Base-by-base conservation (phyloP, 257 asterid genomes). In the Cruciata laevipes region DNA sequence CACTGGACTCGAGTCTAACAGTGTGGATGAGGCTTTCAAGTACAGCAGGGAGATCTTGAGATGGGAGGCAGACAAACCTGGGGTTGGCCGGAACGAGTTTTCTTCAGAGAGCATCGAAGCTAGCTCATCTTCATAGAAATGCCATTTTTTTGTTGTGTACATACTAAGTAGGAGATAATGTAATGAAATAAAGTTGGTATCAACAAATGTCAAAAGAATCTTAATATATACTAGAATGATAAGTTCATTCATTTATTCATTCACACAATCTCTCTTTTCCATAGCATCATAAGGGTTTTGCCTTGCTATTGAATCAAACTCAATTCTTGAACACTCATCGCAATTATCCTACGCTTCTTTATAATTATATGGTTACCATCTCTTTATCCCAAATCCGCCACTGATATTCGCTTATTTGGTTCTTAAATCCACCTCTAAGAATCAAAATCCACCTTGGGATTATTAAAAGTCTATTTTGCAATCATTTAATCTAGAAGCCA, bases 1-100 rank as follows among this genome's bases (percentile, higher is more conserved):
- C 17, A 90, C 87, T n/a, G 97, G 91, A 49, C 65, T 90, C 79
- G 89, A 88, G 66, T 75, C 84, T 5, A 87, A 83, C 23, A 87
- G 86, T 23, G 93, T 94, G 20, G 95, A 88, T 65, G 80, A 63
- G 33, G 91, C 88, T 21, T 77, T 94, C 13, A 80, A 78, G 76
- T 90, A 83, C 44, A 73, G 83, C 3, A 76, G 74, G 76, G 99
- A 94, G 81, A 82, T 94, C 63, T 66, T 90, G 58, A 85, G 78
- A 73, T 94, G 99, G 99, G 85, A 83, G 23, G 80, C 77, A 10
- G 97, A 88, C 80, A 76, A 59, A 47, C 72, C 51, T 3, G 49
- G 56, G 13, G 21, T 78, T 10, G 58, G 68, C 58, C n/a, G 72
- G 82, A 73, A 67, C 8, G 98, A 82, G 32, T 75, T 69, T 79